Evolutionary conservation across 2,329 filamentous ascomycete genomes (phyloP), one percentile per base, ranked within the genome.

Genomic region (Juglanconis oblonga): DNA sequence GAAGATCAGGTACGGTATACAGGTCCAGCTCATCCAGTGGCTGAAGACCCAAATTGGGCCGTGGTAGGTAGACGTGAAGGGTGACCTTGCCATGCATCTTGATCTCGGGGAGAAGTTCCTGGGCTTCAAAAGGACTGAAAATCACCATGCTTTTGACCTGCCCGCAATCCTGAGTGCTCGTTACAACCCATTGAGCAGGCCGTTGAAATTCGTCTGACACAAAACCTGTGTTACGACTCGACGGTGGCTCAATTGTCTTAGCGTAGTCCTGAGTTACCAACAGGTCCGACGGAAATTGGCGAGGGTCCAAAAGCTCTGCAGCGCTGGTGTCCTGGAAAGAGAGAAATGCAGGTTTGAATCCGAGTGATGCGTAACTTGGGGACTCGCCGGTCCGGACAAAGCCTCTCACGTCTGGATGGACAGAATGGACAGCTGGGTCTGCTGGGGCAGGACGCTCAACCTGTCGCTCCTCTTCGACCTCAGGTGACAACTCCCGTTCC

Each of bases 401-500:
- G 0, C 42, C 4, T 0, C 24, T 4, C 0, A 90, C 55, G 38
- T 81, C 72, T 0, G 57, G 9, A 54, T 86, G 77, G 0, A 86
- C 10, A 0, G 0, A 2, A 49, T 88, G 82, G 0, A 7, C 1
- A 0, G 63, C 66, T 0, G 86, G 76, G 0, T 65, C 42, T 1
- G 75, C 73, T 0, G 70, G 59, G 0, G 69, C 66, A 0, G 85
- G 82, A 1, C 73, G 74, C 64, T 89, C 74, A 0, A 84, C 64
- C 52, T 89, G 73, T 1, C 79, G 73, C 66, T 91, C 84, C 33
- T 81, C 72, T 64, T 91, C 84, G 1, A 83, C 79, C 62, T 92
- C 87, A 0, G 85, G 85, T 0, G 84, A 77, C 0, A 91, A 73
- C 63, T 91, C 88, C 0, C 87, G 78, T 67, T 91, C 88, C 64